A percentile compares a stretch with the other conserved stretches of the same genome.
Conservation (phyloP, 257 asterid species). For the Vinca minor region DNA sequence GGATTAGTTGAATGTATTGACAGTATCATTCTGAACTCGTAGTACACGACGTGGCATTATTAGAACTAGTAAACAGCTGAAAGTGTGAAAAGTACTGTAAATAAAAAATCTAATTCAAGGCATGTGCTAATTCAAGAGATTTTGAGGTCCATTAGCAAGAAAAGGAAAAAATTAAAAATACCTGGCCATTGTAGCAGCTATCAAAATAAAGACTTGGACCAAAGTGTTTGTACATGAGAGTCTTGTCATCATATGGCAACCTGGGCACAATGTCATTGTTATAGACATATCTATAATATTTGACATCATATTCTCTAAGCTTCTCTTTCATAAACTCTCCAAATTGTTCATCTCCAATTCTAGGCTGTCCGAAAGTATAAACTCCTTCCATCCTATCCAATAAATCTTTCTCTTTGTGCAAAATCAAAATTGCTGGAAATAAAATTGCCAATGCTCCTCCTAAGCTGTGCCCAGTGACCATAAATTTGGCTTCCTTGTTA, state of each 20-base stretch:
- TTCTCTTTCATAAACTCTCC: conserved; percentile 55
- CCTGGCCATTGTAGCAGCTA: conserved; percentile 55
- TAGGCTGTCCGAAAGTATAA: conserved; percentile 76
- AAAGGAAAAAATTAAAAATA: background rate
- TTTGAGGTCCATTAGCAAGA: background rate
- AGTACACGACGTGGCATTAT: too few relatives aligned
- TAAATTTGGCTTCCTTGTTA: conserved; percentile 31
- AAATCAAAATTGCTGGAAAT: conserved; percentile 25
- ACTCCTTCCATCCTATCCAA: conserved; percentile 55
- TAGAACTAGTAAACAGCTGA: too few relatives aligned
- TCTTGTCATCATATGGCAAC: conserved; percentile 60
- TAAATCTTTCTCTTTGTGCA: conserved; percentile 48
- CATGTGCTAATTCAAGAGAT: background rate
- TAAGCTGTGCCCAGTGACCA: conserved; percentile 67
- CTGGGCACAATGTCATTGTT: conserved; percentile 62
- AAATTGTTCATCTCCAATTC: conserved; percentile 59
- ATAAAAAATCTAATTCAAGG: too few relatives aligned
- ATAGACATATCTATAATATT: conserved; percentile 51
- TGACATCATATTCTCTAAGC: conserved; percentile 23
- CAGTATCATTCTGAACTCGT: too few relatives aligned
- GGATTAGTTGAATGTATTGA: too few relatives aligned
- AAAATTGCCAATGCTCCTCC: conserved; percentile 80
- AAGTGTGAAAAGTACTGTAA: too few relatives aligned
- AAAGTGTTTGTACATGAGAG: conserved; percentile 58
- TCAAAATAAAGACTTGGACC: conserved; percentile 58